phyloP scores from a whole-genome alignment of 2,329 filamentous ascomycete species.

The Passalora sequoiae region DNA sequence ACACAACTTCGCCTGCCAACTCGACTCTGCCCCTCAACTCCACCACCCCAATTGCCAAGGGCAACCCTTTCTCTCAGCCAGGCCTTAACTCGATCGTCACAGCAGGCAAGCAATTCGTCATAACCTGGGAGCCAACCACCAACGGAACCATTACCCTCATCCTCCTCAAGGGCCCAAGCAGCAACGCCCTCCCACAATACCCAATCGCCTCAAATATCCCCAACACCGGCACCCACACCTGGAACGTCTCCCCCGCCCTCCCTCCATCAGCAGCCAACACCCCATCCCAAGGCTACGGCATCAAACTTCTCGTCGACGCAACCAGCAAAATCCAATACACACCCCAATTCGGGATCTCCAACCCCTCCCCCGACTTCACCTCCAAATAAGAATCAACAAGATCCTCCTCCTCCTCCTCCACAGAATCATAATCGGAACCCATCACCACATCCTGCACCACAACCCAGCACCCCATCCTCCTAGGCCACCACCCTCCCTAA shows the following conservation, averaged over 20 bases:
- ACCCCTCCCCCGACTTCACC: too few species aligned
- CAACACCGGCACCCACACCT: conserved; percentile 52
- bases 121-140: conserved; percentile 53
- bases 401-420: conserved; percentile 24
- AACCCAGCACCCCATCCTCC: too few species aligned
- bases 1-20: too few species aligned
- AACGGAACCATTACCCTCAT: conserved; percentile 51
- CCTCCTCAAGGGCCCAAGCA: conserved; percentile 55
- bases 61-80: conserved; percentile 53
- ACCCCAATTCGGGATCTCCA: conserved; percentile 57
- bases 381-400: conserved; percentile 20
- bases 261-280: conserved; percentile 31
- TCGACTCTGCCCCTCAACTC: too few species aligned
- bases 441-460: conserved; percentile 21
- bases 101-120: conserved; percentile 52
- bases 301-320: conserved; percentile 57
- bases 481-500: conserved; percentile 1
- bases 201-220: conserved; percentile 49
- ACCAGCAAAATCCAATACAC: conserved; percentile 58
- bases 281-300: conserved; percentile 55
- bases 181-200: conserved; percentile 49
- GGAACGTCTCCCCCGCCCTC: conserved; percentile 50
- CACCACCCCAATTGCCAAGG: too few species aligned
- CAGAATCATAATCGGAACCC: conserved; percentile 24
- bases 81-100: conserved; percentile 50